A percentile compares a stretch with the other conserved stretches of the same genome.
Evolutionary conservation across 2,329 filamentous ascomycete species (phyloP).

Genomic region (Claviceps humidiphila): DNA sequence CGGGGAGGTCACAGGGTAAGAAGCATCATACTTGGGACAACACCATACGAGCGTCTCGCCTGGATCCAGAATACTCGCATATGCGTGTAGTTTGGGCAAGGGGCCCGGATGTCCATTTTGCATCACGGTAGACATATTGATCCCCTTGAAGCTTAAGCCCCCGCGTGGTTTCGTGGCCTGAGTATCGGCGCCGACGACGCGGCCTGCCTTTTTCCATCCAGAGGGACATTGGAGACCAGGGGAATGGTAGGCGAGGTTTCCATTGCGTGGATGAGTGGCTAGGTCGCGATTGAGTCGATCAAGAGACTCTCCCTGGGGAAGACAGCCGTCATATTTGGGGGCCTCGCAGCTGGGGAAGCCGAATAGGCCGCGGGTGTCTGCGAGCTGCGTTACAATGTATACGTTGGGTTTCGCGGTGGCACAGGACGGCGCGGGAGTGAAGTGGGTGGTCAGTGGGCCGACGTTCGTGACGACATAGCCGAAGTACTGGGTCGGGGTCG

Average conservation of each 20-base stretch:
- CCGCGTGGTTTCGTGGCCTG: conserved; percentile 1
- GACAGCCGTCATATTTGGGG: conserved; percentile 8
- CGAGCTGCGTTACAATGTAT: not conserved
- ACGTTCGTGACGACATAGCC: conserved; percentile 14
- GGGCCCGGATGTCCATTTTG: not conserved
- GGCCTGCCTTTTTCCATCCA: conserved; percentile 13
- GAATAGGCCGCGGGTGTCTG: not conserved
- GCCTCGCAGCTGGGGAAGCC: conserved; percentile 6
- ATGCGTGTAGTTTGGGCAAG: not conserved
- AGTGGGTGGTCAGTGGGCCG: conserved; percentile 18
- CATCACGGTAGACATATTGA: not conserved
- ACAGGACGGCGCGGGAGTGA: conserved; percentile 14
- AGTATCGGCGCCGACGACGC: conserved; percentile 4
- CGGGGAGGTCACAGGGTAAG: not conserved
- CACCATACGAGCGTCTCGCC: conserved; percentile 13
- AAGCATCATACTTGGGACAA: conserved; percentile 11
- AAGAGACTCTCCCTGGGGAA: conserved; percentile 10
- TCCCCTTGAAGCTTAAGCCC: conserved; percentile 10
- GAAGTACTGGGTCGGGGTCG: conserved; percentile 12
- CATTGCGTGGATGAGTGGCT: conserved; percentile 1
- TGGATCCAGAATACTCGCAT: conserved; percentile 5
- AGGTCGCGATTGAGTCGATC: conserved; percentile 4
- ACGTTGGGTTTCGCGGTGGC: conserved; percentile 6
- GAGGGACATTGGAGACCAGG: conserved; percentile 13
- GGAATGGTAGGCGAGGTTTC: conserved; percentile 11